Conservation (phyloP, 345 rosid species). For the Euphorbia lathyris region DNA sequence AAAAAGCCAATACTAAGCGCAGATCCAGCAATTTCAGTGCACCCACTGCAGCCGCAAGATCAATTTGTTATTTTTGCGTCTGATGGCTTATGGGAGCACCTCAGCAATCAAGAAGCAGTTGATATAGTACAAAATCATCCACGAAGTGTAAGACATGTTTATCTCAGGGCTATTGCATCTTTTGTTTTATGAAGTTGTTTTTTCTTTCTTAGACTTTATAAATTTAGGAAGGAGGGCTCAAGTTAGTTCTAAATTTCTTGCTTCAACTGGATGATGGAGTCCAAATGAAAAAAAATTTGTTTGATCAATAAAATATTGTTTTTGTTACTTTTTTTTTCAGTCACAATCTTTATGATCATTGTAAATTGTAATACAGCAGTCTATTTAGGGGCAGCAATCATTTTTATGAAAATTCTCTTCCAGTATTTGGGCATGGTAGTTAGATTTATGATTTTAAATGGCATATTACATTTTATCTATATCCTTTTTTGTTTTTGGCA, state of each 20-base stretch:
- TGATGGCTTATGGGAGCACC: constrained; percentile 85
- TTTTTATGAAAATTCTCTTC: background rate
- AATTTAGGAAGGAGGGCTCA: constrained; percentile 1
- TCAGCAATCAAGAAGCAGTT: constrained; percentile 82
- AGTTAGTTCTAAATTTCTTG: background rate
- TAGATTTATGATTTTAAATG: background rate
- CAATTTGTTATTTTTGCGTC: constrained; percentile 75
- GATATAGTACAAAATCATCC: constrained; percentile 63
- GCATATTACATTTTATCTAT: background rate
- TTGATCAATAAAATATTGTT: background rate
- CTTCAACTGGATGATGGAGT: background rate
- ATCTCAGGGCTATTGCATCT: background rate
- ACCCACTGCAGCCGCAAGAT: constrained; percentile 61
- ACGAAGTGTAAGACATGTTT: constrained; percentile 44
- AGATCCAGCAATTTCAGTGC: constrained; percentile 67
- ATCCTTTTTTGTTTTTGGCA: background rate
- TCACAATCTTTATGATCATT: background rate
- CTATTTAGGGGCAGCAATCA: too few relatives aligned
- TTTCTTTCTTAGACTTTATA: background rate
- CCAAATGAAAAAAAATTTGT: background rate
- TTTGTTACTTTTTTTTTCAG: background rate
- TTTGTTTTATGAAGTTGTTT: background rate
- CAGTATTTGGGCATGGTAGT: background rate
- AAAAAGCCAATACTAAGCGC: constrained; percentile 64
- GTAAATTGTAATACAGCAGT: too few relatives aligned